Conservation (phyloP, 176 grass and related monocot genomes). For the Luzula sylvatica region DNA sequence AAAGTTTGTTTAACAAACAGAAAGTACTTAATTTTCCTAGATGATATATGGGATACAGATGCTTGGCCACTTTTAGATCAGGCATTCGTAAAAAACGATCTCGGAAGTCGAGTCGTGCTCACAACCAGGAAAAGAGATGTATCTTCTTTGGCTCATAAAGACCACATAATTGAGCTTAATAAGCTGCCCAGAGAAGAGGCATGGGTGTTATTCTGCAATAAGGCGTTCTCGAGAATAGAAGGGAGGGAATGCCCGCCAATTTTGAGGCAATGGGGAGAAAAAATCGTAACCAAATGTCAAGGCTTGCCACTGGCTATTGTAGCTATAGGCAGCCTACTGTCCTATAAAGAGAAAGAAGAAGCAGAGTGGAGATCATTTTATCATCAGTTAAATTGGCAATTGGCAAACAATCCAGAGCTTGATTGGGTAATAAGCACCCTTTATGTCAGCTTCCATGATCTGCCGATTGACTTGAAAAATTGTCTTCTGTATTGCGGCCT, state of each 20-base stretch:
- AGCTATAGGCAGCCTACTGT: slow-evolving; percentile 34
- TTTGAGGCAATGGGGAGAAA: slow-evolving; percentile 7
- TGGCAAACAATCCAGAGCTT: slow-evolving; percentile 29
- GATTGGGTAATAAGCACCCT: slow-evolving; percentile 21
- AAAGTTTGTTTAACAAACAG: slow-evolving; percentile 15
- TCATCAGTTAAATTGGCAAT: slow-evolving; percentile 31
- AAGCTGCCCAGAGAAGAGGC: slow-evolving; percentile 20
- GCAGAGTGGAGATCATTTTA: slow-evolving; percentile 13
- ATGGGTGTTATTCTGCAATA: slow-evolving; percentile 26
- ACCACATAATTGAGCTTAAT: slow-evolving; percentile 17
- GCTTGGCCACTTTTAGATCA: slow-evolving; percentile 24
- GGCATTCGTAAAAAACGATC: slow-evolving; percentile 23
- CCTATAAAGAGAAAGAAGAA: slow-evolving; percentile 22
- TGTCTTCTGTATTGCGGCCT: slow-evolving; percentile 37
- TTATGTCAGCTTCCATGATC: slow-evolving; percentile 31
- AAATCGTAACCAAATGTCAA: slow-evolving; percentile 30
- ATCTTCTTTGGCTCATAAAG: slow-evolving; percentile 14
- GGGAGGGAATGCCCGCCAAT: slow-evolving; percentile 19
- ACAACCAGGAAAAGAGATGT: slow-evolving; percentile 33
- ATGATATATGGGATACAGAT: slow-evolving; percentile 38
- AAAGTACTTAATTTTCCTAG: slow-evolving; percentile 33
- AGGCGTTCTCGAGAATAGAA: neutral
- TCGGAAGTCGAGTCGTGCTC: slow-evolving; percentile 21
- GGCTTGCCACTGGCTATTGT: slow-evolving; percentile 1
- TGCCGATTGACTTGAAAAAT: slow-evolving; percentile 34